These are phyloP conservation scores for Coffea humblotiana DNA, from an alignment of 305 asterid genomes.

Conservation along the genomic window DNA sequence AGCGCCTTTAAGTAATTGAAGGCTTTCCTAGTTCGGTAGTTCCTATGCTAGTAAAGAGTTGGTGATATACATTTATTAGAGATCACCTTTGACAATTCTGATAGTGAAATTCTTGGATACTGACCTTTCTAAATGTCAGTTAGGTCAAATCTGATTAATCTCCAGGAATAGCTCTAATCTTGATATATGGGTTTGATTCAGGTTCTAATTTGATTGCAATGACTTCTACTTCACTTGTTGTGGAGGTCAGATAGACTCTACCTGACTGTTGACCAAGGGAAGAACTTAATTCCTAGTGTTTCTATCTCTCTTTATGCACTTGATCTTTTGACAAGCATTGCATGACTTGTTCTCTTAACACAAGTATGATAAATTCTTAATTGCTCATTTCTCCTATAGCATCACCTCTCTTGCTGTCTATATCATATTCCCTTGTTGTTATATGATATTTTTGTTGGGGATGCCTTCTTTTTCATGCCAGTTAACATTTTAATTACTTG, in stretches of 20 bases:
- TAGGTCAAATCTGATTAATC: neutral
- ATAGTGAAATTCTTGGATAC: neutral
- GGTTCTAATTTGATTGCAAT: neutral
- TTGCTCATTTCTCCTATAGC: neutral
- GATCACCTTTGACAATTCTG: neutral
- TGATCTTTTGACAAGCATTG: neutral
- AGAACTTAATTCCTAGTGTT: neutral
- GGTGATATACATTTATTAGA: neutral
- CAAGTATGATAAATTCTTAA: neutral
- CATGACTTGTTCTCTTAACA: neutral
- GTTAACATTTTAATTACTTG: neutral
- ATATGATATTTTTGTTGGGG: neutral
- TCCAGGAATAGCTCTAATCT: neutral
- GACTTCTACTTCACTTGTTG: too few species aligned
- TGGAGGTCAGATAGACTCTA: neutral
- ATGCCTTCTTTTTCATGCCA: neutral
- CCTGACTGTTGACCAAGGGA: neutral
- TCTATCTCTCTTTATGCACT: neutral
- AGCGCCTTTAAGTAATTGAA: neutral
- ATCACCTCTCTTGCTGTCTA: neutral
- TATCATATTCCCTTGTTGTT: neutral
- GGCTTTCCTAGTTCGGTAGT: neutral
- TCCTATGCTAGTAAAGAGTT: neutral
- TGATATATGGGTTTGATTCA: neutral
- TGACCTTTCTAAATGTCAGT: neutral